Percentiles rank a stretch among this genome's conserved stretches.
Evolutionary conservation across 108 stramenopile genomes (phyloP).

Genomic region (Nitzschia palea): DNA sequence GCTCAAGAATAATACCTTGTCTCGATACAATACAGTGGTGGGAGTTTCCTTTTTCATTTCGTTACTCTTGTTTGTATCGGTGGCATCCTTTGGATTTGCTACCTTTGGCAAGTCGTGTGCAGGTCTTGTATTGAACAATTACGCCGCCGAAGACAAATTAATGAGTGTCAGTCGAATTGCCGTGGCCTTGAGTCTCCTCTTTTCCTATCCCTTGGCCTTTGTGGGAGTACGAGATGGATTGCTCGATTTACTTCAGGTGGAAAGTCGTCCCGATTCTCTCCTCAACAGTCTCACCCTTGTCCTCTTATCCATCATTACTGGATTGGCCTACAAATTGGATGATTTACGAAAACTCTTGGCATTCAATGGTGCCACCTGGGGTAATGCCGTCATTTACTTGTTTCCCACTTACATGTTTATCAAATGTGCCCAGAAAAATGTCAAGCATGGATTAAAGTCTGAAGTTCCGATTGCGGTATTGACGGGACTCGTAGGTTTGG

Average conservation of each 20-base stretch:
- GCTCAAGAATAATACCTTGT: constrained; percentile 76
- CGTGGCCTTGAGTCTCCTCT: constrained; percentile 65
- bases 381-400: constrained; percentile 78
- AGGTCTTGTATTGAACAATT: constrained; percentile 92
- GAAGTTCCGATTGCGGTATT: constrained; percentile 4
- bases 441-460: background rate
- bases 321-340: constrained; percentile 52
- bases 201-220: constrained; percentile 49
- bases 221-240: constrained; percentile 78
- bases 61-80: constrained; percentile 52
- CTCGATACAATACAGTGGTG: constrained; percentile 73
- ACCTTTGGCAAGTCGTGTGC: constrained; percentile 81
- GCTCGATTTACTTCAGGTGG: constrained; percentile 57
- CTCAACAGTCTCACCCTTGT: constrained; percentile 53
- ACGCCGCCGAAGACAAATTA: constrained; percentile 76
- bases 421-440: background rate
- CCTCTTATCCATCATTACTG: constrained; percentile 52
- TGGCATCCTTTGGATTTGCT: constrained; percentile 77
- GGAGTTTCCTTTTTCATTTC: constrained; percentile 58
- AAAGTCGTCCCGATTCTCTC: constrained; percentile 45
- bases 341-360: constrained; percentile 68
- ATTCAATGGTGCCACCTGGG: constrained; percentile 87
- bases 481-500: constrained; percentile 6
- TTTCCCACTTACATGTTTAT: constrained; percentile 76
- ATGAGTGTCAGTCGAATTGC: constrained; percentile 77